Evolutionary conservation across 1,139 yeast species (phyloP), one percentile per base, ranked within the genome.

Genomic region (Magnusiomyces suaveolens): DNA sequence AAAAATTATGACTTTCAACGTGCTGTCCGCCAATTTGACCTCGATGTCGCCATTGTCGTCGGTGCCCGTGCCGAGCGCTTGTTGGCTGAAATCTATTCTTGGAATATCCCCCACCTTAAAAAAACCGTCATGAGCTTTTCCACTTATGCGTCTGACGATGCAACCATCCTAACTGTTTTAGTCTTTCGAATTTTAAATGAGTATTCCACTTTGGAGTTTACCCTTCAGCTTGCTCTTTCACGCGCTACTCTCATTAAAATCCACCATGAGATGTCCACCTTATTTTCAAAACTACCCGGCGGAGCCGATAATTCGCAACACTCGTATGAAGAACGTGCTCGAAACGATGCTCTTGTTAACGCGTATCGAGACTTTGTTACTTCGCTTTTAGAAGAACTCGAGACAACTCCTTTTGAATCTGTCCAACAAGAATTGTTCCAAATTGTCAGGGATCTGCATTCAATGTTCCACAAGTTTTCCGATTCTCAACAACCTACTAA

Each of bases 401-500:
- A 69, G 53, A 57, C 64, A 1, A 60, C 71, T 2, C 66, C 69
- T 4, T 61, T 62, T 46, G 69, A 65, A 44, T 62, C 65, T 12
- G 68, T 65, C n/a, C 69, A 67, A 51, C 67, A 65, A 56, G 72
- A 69, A 52, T 62, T 68, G 59, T 66, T 68, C 59, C 71, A 67
- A 54, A 66, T 69, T 6, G 71, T 69, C 21, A 60, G 63, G 14
- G 72, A 69, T 51, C 59, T 69, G 41, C 64, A 66, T 52, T 60
- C 63, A 21, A 69, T 69, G 72, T 69, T 68, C 58, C 50, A 58
- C 41, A 63, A 62, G 53, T 68, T 63, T 55, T 61, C 66, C 26
- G 60, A 56, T 24, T 39, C 51, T 3, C 29, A 49, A 8, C 51
- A 54, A 43, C 51, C 50, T 54, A 14, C 47, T 14, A 53, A 51